Evolutionary conservation across 1,139 yeast genomes (phyloP).

Genomic region (Hyphopichia khmerensis): DNA sequence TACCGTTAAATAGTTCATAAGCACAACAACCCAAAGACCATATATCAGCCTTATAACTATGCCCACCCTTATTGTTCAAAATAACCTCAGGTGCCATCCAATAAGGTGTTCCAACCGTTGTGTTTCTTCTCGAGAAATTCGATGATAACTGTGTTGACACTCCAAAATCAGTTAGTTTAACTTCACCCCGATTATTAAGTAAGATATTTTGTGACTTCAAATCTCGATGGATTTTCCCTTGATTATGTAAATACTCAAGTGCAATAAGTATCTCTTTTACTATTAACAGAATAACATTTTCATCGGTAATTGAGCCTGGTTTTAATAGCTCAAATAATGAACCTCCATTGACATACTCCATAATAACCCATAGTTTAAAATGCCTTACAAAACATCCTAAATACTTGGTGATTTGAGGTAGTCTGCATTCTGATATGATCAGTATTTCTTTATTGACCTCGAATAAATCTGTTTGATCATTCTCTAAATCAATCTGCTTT

Average conservation of each 20-base stretch:
- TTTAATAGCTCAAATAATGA: conserved; percentile 66
- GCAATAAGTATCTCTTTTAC: conserved; percentile 63
- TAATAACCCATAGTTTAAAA: conserved; percentile 78
- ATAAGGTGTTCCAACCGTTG: conserved; percentile 97
- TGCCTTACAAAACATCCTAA: conserved; percentile 81
- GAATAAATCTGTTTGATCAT: conserved; percentile 69
- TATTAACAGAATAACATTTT: conserved; percentile 54
- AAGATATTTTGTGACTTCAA: conserved; percentile 83
- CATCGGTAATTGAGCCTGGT: conserved; percentile 57
- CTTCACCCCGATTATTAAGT: conserved; percentile 67
- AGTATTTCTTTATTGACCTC: conserved; percentile 81
- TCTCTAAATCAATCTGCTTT: conserved; percentile 76
- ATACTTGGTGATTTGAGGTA: conserved; percentile 69
- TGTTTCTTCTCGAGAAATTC: conserved; percentile 72
- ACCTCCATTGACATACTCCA: conserved; percentile 87
- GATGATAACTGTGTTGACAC: conserved; percentile 86
- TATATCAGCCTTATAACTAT: conserved; percentile 84
- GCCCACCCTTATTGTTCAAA: conserved; percentile 70
- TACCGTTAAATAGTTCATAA: conserved; percentile 77
- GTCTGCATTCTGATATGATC: conserved; percentile 71
- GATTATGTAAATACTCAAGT: conserved; percentile 66
- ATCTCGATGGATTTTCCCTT: conserved; percentile 84
- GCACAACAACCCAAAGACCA: conserved; percentile 97
- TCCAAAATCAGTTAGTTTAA: conserved; percentile 94
- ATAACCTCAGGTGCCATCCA: conserved; percentile 99